Conservation (phyloP, 208 protist species). For the Phytomonas serpens region DNA sequence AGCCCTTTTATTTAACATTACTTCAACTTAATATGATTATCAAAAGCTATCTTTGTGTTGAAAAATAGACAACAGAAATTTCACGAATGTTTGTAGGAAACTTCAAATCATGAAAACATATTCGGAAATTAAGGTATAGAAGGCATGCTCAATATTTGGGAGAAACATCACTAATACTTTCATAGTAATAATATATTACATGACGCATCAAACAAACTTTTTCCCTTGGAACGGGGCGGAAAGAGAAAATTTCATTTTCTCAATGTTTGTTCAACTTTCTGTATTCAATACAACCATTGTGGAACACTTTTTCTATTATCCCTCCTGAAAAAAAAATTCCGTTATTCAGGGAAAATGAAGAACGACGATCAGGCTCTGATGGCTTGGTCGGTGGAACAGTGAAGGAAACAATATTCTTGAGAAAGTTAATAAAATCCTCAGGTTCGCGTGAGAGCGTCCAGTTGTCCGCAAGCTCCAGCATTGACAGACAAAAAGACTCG, state of each 20-base stretch:
- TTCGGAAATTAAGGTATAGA: neutral
- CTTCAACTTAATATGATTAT: slow-evolving; percentile 5
- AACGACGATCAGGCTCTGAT: neutral
- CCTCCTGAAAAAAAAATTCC: slow-evolving; percentile 24
- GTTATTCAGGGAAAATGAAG: slow-evolving; percentile 14
- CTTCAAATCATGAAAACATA: slow-evolving; percentile 4
- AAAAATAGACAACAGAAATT: slow-evolving; percentile 5
- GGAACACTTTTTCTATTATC: slow-evolving; percentile 4
- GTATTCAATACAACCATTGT: neutral
- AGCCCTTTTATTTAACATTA: neutral
- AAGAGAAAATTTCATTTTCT: neutral
- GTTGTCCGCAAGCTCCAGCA: slow-evolving; percentile 75
- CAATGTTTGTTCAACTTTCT: neutral
- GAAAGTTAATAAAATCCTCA: slow-evolving; percentile 23
- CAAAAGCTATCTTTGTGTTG: neutral
- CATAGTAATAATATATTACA: neutral
- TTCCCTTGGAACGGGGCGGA: neutral
- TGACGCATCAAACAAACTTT: neutral
- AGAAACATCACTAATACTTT: neutral
- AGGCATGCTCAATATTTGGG: neutral
- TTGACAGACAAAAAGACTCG: slow-evolving; percentile 46
- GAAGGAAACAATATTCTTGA: slow-evolving; percentile 12
- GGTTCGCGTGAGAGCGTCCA: slow-evolving; percentile 36
- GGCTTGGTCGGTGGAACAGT: neutral
- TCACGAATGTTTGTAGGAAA: slow-evolving; percentile 5